Evolutionary conservation across 2,329 filamentous ascomycete species (phyloP).

Genomic region (Diplodia sapinea): DNA sequence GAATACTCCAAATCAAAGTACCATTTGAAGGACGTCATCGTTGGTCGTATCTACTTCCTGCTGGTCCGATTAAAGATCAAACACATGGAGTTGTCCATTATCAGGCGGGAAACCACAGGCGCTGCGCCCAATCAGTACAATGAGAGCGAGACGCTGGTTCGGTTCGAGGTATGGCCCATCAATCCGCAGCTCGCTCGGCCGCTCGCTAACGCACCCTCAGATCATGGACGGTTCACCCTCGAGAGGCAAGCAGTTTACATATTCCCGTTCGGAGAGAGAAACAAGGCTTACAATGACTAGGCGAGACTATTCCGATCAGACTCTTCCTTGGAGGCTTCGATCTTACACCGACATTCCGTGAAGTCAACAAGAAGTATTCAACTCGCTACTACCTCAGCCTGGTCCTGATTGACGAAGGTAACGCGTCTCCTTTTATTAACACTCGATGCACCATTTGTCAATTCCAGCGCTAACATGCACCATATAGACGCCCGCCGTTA

Average conservation of each 20-base stretch:
- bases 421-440: constrained; percentile 34
- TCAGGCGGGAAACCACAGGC: constrained; percentile 93
- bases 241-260: constrained; percentile 64
- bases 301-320: constrained; percentile 92
- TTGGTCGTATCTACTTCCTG: constrained; percentile 97
- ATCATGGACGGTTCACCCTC: constrained; percentile 99
- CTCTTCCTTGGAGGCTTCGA: constrained; percentile 98
- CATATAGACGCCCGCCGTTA: constrained; percentile 87
- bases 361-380: constrained; percentile 99
- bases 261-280: not conserved
- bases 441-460: no score
- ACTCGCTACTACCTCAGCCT: constrained; percentile 96
- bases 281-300: constrained; percentile 49
- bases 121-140: constrained; percentile 99
- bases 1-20: constrained; percentile 99
- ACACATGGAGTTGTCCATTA: constrained; percentile 99
- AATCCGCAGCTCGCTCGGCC: no score
- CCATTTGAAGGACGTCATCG: constrained; percentile 98
- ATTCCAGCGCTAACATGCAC: constrained; percentile 34
- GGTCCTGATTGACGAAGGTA: constrained; percentile 93
- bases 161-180: constrained; percentile 75
- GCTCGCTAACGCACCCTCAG: constrained; percentile 50
- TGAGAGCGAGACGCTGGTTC: constrained; percentile 95
- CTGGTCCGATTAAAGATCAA: constrained; percentile 98
- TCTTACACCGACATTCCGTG: constrained; percentile 94